phyloP scores from a whole-genome alignment of 306 rosid species.

The Cucumis sativus region DNA sequence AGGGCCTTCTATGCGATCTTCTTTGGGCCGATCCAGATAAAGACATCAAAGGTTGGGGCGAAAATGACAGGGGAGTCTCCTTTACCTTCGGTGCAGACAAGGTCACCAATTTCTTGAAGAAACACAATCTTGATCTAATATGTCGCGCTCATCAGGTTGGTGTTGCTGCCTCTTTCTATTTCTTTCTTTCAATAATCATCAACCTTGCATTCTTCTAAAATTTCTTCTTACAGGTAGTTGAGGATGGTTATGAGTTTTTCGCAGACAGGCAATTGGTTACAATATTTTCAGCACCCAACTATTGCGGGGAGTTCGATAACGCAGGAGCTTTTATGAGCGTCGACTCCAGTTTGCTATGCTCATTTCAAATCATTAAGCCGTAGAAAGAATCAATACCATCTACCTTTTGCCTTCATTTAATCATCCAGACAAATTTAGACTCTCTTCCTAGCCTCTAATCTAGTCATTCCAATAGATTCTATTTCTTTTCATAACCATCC shows the following conservation, averaged over 20 bases:
- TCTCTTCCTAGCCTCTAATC: not conserved
- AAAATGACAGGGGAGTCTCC: slow-evolving; percentile 87
- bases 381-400: slow-evolving; percentile 8
- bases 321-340: slow-evolving; percentile 91
- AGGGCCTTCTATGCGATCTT: slow-evolving; percentile 75
- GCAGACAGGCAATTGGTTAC: slow-evolving; percentile 85
- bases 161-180: not conserved
- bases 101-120: slow-evolving; percentile 66
- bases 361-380: slow-evolving; percentile 87
- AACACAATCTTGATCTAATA: slow-evolving; percentile 69
- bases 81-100: slow-evolving; percentile 74
- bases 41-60: slow-evolving; percentile 74
- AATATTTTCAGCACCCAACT: slow-evolving; percentile 84
- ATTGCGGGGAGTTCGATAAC: slow-evolving; percentile 88
- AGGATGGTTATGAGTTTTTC: slow-evolving; percentile 87
- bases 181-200: not conserved
- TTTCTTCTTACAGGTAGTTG: slow-evolving; percentile 50
- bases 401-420: not conserved
- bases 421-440: not conserved
- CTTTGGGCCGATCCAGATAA: slow-evolving; percentile 86
- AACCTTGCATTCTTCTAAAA: not conserved
- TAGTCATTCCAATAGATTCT: not conserved
- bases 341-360: slow-evolving; percentile 63
- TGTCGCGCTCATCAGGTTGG: slow-evolving; percentile 83
- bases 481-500: not conserved